Conservation (phyloP, 306 rosid genomes). For the Quercus ilex region DNA sequence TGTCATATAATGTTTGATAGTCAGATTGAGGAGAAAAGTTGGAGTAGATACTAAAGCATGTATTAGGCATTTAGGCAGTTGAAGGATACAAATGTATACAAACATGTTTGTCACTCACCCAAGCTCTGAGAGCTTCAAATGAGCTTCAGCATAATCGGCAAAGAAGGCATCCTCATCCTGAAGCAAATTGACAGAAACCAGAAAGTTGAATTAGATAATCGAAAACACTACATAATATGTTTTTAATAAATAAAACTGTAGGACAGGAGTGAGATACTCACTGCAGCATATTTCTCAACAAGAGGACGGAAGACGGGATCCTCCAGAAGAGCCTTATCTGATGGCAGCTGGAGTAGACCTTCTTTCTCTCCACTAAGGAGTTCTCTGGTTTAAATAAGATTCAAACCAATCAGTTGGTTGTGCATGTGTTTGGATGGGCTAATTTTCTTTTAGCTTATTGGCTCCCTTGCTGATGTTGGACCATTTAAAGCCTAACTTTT, state of each 20-base stretch:
- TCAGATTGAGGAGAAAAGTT: background rate
- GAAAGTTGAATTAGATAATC: background rate
- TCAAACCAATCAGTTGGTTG: background rate
- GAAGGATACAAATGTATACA: background rate
- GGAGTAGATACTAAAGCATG: background rate
- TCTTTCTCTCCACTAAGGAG: constrained; percentile 38
- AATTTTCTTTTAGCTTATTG: too few relatives aligned
- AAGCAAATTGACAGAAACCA: background rate
- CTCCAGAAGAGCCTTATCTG: constrained; percentile 56
- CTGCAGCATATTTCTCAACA: constrained; percentile 56
- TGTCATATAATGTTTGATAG: background rate
- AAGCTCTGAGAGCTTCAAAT: constrained; percentile 50
- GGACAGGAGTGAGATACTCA: constrained; percentile 11
- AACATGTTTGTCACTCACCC: constrained; percentile 35
- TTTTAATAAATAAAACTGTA: background rate
- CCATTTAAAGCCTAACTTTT: too few relatives aligned
- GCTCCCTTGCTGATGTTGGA: too few relatives aligned
- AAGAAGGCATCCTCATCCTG: constrained; percentile 55
- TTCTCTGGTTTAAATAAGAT: constrained; percentile 20
- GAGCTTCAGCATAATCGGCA: constrained; percentile 47
- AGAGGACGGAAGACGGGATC: constrained; percentile 58
- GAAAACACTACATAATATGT: background rate
- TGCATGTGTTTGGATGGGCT: too few relatives aligned
- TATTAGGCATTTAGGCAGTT: background rate
- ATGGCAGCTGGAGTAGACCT: constrained; percentile 46